phyloP scores from a whole-genome alignment of 371 early-diverging fungal species.

The Lichtheimia ramosa region DNA sequence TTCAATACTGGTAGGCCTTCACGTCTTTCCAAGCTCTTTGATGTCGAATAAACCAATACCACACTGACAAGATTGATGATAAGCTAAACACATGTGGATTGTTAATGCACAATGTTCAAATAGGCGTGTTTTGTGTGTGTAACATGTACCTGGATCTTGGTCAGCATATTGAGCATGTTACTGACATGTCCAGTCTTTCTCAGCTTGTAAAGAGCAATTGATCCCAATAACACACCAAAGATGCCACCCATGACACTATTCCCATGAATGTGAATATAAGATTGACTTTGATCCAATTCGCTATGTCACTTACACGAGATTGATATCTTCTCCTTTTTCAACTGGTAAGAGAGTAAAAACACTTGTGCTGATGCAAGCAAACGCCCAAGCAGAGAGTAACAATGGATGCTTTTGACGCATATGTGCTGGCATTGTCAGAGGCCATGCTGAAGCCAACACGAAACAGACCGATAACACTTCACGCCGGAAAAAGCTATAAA shows the following conservation, averaged over 20 bases:
- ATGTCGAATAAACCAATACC: slow-evolving; percentile 52
- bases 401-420: slow-evolving; percentile 50
- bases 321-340: slow-evolving; percentile 76
- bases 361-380: slow-evolving; percentile 69
- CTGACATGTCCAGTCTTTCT: not conserved
- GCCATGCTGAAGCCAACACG: slow-evolving; percentile 60
- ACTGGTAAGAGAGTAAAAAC: slow-evolving; percentile 87
- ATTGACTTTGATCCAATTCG: no score
- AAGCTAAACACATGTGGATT: slow-evolving; percentile 16
- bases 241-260: slow-evolving; percentile 3
- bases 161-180: not conserved
- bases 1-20: slow-evolving; percentile 73
- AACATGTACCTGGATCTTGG: not conserved
- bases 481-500: slow-evolving; percentile 75
- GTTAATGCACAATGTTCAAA: not conserved
- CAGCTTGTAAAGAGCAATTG: slow-evolving; percentile 2
- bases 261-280: not conserved
- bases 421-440: slow-evolving; percentile 50
- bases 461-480: slow-evolving; percentile 60
- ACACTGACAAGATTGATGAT: slow-evolving; percentile 31
- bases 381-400: slow-evolving; percentile 54
- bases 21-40: slow-evolving; percentile 50
- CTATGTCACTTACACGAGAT: slow-evolving; percentile 66
- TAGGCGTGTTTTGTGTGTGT: no score
- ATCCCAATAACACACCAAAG: slow-evolving; percentile 5